Evolutionary conservation across 2,329 filamentous ascomycete genomes (phyloP).

Genomic region (Colletotrichum orchidophilum): DNA sequence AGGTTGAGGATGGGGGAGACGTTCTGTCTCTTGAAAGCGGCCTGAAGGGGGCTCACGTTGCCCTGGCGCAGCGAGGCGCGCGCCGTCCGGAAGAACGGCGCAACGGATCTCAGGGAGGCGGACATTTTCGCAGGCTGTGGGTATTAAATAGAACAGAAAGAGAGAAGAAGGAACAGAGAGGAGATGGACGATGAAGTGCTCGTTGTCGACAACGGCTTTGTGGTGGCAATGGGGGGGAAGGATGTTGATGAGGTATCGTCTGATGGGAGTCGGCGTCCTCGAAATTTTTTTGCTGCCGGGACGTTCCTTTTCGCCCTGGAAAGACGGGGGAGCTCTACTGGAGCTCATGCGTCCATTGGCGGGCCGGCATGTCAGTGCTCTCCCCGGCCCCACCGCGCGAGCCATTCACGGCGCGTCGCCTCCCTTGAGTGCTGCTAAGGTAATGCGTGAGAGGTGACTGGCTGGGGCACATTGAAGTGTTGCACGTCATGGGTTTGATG

Average conservation of each 20-base stretch:
- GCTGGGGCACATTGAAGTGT: neutral
- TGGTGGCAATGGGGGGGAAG: conserved; percentile 2
- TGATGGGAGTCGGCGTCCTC: conserved; percentile 14
- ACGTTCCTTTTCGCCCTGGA: conserved; percentile 26
- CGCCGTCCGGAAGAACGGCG: conserved; percentile 84
- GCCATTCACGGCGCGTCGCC: conserved; percentile 21
- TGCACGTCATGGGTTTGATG: neutral
- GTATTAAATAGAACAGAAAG: conserved; percentile 38
- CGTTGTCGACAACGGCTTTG: conserved; percentile 32
- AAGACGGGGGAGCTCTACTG: conserved; percentile 26
- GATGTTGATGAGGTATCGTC: conserved; percentile 24
- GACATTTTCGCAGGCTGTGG: conserved; percentile 70
- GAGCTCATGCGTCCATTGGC: conserved; percentile 27
- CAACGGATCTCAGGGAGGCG: conserved; percentile 79
- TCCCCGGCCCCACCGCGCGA: conserved; percentile 12
- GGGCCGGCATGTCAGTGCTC: conserved; percentile 14
- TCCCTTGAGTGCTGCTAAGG: neutral
- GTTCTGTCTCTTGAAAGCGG: conserved; percentile 70
- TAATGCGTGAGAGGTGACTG: conserved; percentile 23
- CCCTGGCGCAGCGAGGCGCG: conserved; percentile 77
- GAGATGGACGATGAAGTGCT: conserved; percentile 26
- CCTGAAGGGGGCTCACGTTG: conserved; percentile 80
- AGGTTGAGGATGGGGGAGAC: conserved; percentile 72
- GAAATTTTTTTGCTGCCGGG: conserved; percentile 34
- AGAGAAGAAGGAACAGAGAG: conserved; percentile 28